These are phyloP conservation scores for Citrus cavaleriei DNA, from an alignment of 345 rosid species.

Conservation along the genomic window DNA sequence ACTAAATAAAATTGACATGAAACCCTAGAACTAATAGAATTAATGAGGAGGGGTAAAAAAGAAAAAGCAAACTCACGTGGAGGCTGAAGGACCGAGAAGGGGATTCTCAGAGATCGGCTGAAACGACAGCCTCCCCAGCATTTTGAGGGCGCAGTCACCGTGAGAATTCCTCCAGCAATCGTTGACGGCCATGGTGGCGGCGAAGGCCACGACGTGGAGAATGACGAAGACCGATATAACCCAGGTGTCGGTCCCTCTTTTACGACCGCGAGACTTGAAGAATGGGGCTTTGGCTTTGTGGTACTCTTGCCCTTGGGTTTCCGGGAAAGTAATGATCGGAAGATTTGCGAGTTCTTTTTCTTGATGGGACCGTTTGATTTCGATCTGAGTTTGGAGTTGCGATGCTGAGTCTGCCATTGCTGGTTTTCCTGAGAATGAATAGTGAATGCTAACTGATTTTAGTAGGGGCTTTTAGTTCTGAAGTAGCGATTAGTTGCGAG, in stretches of 20 bases:
- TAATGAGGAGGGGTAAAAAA: not conserved
- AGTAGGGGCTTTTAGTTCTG: not conserved
- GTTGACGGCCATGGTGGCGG: constrained; percentile 62
- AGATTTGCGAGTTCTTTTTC: constrained; percentile 3
- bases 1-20: not conserved
- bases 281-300: constrained; percentile 47
- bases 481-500: not conserved
- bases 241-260: constrained; percentile 70
- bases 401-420: constrained; percentile 26
- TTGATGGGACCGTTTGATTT: constrained; percentile 21
- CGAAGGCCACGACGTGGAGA: constrained; percentile 61
- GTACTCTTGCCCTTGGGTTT: constrained; percentile 10
- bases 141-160: constrained; percentile 46
- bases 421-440: not conserved
- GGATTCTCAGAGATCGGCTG: constrained; percentile 89
- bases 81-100: constrained; percentile 82
- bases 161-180: constrained; percentile 51
- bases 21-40: not conserved
- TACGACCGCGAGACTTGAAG: constrained; percentile 60
- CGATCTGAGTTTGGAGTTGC: constrained; percentile 20
- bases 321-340: constrained; percentile 17
- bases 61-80: constrained; percentile 46
- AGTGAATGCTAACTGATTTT: not conserved
- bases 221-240: constrained; percentile 67
- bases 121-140: constrained; percentile 52